These are phyloP conservation scores for Colletotrichum tropicale DNA, from an alignment of 2,329 filamentous ascomycete genomes.

Conservation along the genomic window DNA sequence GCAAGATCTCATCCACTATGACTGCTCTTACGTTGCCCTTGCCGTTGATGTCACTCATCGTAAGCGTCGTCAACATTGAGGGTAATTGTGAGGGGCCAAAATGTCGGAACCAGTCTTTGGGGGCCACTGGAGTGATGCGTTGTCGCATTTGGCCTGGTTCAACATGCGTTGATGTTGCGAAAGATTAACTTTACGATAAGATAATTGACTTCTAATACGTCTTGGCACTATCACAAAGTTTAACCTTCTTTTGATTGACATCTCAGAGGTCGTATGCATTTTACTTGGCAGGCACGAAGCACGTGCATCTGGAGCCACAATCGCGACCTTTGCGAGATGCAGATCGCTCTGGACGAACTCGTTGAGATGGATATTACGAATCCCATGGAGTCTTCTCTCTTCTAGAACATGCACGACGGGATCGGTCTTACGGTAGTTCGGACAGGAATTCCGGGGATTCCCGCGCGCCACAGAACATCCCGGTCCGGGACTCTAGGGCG, in stretches of 20 bases:
- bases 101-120: neutral
- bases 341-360: neutral
- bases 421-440: neutral
- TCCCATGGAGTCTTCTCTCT: neutral
- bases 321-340: neutral
- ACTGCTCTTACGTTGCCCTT: neutral
- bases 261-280: rapidly evolving
- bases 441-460: neutral
- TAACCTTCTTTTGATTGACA: neutral
- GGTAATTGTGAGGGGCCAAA: neutral
- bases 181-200: neutral
- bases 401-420: neutral
- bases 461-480: neutral
- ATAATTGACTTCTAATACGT: too few species aligned
- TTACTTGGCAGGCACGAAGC: neutral
- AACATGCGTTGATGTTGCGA: neutral
- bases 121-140: neutral
- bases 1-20: neutral
- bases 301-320: neutral
- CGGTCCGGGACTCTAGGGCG: neutral
- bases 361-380: neutral
- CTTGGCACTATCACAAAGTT: neutral
- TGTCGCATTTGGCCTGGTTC: neutral
- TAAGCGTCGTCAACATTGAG: neutral
- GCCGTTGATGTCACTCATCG: neutral